Conservation (phyloP, 805 yeast species). For the Ogataea pilisensis region DNA sequence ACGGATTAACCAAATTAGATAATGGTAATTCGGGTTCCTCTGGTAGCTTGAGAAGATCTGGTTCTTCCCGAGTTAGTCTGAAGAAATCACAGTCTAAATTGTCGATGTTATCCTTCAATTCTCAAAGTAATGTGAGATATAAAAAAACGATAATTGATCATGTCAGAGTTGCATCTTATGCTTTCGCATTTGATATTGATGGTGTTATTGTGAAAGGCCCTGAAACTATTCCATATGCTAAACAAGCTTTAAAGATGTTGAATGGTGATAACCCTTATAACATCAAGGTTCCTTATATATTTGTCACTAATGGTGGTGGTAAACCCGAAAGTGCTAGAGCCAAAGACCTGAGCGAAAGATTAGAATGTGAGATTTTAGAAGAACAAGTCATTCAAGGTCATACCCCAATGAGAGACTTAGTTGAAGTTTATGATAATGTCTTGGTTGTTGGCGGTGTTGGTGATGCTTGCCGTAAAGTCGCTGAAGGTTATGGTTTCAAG, state of each 20-base stretch:
- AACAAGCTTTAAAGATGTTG: constrained; percentile 63
- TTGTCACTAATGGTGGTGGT: constrained; percentile 93
- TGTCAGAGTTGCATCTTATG: constrained; percentile 71
- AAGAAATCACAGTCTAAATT: constrained; percentile 24
- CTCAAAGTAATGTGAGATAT: constrained; percentile 36
- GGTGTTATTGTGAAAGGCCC: constrained; percentile 88
- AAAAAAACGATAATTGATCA: constrained; percentile 59
- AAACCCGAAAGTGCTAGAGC: constrained; percentile 74
- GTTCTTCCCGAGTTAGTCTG: constrained; percentile 15
- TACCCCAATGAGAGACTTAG: constrained; percentile 87
- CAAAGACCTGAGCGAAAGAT: constrained; percentile 58
- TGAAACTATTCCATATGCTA: constrained; percentile 76
- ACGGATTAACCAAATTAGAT: constrained; percentile 20
- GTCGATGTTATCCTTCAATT: constrained; percentile 22
- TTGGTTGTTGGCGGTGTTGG: constrained; percentile 88
- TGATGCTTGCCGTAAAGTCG: constrained; percentile 77
- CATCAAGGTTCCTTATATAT: constrained; percentile 76
- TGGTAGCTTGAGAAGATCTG: constrained; percentile 18
- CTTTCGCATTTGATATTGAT: constrained; percentile 90
- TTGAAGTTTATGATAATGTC: constrained; percentile 62
- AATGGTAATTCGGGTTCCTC: constrained; percentile 20
- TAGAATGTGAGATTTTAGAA: constrained; percentile 57
- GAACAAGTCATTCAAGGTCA: constrained; percentile 91
- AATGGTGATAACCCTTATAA: constrained; percentile 76
- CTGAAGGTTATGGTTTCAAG: constrained; percentile 77